Base-by-base conservation (phyloP, 495 filamentous ascomycete genomes). In the Tuber indicum region DNA sequence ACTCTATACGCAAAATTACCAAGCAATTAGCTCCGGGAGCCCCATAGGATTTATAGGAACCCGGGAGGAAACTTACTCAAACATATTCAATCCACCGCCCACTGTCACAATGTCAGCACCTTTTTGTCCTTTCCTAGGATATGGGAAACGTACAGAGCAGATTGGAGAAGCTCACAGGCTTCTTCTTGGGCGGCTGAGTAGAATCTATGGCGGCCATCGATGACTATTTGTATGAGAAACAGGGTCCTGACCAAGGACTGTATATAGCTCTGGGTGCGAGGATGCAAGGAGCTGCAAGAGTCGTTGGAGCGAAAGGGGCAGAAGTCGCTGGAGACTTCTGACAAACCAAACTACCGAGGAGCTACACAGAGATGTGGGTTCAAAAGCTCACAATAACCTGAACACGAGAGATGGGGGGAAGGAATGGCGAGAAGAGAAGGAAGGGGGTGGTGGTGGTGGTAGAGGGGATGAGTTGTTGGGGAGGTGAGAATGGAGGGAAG, bases 81-180 rank as follows among this genome's bases (percentile, higher is more conserved):
- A 98, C 91, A 99, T 88, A 88, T 99, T 98, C 86, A 99, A 88
- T 71, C 95, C 95, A 83, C 93, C 96, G 80, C 96, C 96, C 84
- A 99, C 89, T 91, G 75, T 78, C 43, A 66, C 23, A 46, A 36
- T 21, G 39, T 81, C 75, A 81, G 71, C 52, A 66, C 8, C 19
- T 21, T n/a, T 46, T 12, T 47, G 10, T 70, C 52, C 47, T 36
- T 39, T 44, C 76, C 70, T 76, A 52, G 81, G 74, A 72, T 78
- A 45, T 44, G 43, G 70, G 42, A 70, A 73, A 87, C 89, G 84
- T 85, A 91, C 89, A 89, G 83, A 99, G 88, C 89, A 99, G 86
- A 87, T 98, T 99, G 87, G 94, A 97, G 89, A 98, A 98, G 90
- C 97, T 98, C 89, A 99, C 91, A 78, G 96, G 96, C 90, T 99